phyloP scores from a whole-genome alignment of 768 basidiomycete genomes.

The Collybia nuda region DNA sequence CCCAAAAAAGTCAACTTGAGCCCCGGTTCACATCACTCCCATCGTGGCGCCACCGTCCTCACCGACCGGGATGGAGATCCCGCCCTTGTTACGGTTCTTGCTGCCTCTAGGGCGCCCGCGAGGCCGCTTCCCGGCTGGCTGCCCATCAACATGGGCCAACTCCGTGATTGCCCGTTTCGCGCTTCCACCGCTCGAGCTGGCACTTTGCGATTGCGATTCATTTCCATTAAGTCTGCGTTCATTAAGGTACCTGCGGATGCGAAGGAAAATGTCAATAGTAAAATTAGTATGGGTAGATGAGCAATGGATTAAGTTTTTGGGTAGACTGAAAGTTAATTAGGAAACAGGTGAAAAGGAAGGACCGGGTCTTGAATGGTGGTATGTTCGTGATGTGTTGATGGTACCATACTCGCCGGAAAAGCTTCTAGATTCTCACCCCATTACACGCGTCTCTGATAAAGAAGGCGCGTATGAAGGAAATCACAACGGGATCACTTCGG shows the following conservation, averaged over 20 bases:
- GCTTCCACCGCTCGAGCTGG: slow-evolving; percentile 14
- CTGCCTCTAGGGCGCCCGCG: slow-evolving; percentile 72
- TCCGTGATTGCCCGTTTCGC: slow-evolving; percentile 27
- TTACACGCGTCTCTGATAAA: background rate
- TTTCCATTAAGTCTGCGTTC: slow-evolving; percentile 61
- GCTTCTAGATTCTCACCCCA: too few relatives aligned
- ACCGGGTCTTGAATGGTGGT: background rate
- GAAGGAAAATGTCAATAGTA: background rate
- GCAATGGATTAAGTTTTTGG: slow-evolving; percentile 1
- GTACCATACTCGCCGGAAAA: background rate
- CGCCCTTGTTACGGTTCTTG: slow-evolving; percentile 45
- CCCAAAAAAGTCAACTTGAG: too few relatives aligned
- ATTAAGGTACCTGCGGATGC: slow-evolving; percentile 50
- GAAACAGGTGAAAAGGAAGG: background rate
- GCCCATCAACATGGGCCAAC: slow-evolving; percentile 18
- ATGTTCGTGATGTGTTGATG: background rate
- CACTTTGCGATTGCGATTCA: slow-evolving; percentile 25
- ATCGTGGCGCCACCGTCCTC: slow-evolving; percentile 1
- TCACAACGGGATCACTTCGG: background rate
- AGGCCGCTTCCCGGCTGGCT: slow-evolving; percentile 45
- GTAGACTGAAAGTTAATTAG: slow-evolving; percentile 1
- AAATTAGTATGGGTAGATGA: slow-evolving; percentile 8
- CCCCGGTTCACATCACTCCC: slow-evolving; percentile 1
- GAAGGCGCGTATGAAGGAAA: background rate
- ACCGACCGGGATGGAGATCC: background rate